These are phyloP conservation scores for Harrya chromipes DNA, from an alignment of 768 basidiomycete genomes.

Conservation along the genomic window DNA sequence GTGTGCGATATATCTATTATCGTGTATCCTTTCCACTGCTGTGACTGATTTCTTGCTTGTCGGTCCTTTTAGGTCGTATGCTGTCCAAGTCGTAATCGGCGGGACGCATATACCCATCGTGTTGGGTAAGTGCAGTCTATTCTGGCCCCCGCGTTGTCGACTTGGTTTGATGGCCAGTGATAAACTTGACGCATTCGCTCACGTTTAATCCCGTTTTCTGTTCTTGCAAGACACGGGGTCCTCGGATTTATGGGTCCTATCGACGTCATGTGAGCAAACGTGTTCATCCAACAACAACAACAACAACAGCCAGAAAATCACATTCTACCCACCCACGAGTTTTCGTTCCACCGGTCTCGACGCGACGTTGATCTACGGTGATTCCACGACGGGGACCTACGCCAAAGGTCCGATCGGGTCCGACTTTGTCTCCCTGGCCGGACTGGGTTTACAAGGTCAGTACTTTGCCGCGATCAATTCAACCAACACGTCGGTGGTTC, in stretches of 20 bases:
- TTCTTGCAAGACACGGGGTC: conserved; percentile 65
- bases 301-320: conserved; percentile 19
- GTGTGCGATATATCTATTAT: conserved; percentile 39
- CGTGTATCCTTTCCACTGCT: neutral
- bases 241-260: conserved; percentile 73
- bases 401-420: conserved; percentile 62
- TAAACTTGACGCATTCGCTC: no score
- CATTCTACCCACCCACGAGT: conserved; percentile 47
- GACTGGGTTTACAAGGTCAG: conserved; percentile 47
- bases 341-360: conserved; percentile 49
- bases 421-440: conserved; percentile 55
- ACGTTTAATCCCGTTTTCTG: no score
- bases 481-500: conserved; percentile 62
- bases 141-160: no score
- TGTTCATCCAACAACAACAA: conserved; percentile 32
- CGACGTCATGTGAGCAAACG: conserved; percentile 48
- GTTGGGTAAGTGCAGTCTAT: conserved; percentile 43
- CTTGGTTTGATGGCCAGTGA: no score
- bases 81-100: conserved; percentile 56
- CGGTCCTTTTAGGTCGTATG: conserved; percentile 50
- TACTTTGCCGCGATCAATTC: conserved; percentile 63
- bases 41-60: no score
- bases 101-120: conserved; percentile 51
- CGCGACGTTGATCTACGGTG: conserved; percentile 60
- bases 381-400: conserved; percentile 67